phyloP scores from a whole-genome alignment of 2,329 filamentous ascomycete species.

The Aspergillus jensenii region DNA sequence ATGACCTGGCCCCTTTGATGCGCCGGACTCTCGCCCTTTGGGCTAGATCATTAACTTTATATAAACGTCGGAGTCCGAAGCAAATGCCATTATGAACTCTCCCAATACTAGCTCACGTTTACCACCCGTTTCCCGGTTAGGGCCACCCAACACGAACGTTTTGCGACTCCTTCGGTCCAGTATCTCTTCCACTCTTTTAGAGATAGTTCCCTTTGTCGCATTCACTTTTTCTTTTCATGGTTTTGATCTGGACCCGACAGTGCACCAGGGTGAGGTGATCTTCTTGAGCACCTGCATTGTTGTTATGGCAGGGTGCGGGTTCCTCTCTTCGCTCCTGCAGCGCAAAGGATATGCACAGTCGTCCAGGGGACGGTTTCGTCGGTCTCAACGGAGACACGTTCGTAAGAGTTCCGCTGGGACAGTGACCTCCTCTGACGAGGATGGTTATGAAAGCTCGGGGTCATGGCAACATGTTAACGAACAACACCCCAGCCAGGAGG shows the following conservation, averaged over 20 bases:
- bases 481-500: slow-evolving; percentile 21
- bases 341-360: slow-evolving; percentile 19
- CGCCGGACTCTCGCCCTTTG: slow-evolving; percentile 7
- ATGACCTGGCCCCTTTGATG: slow-evolving; percentile 9
- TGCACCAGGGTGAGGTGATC: slow-evolving; percentile 31
- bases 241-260: slow-evolving; percentile 26
- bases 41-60: slow-evolving; percentile 15
- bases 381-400: slow-evolving; percentile 18
- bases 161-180: slow-evolving; percentile 23
- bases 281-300: slow-evolving; percentile 33
- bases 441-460: slow-evolving; percentile 36
- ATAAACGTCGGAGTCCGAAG: slow-evolving; percentile 14
- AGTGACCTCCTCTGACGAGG: slow-evolving; percentile 37
- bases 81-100: slow-evolving; percentile 15
- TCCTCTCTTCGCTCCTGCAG: slow-evolving; percentile 31
- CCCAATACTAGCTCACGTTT: slow-evolving; percentile 9
- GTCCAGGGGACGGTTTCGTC: slow-evolving; percentile 22
- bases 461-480: slow-evolving; percentile 31
- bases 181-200: slow-evolving; percentile 18
- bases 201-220: slow-evolving; percentile 18
- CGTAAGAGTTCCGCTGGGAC: slow-evolving; percentile 28
- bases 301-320: slow-evolving; percentile 38
- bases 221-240: slow-evolving; percentile 20
- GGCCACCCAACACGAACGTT: slow-evolving; percentile 7
- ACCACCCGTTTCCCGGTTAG: slow-evolving; percentile 5